These are phyloP conservation scores for Wilcoxina mikolae DNA, from an alignment of 495 filamentous ascomycete genomes.

Conservation along the genomic window DNA sequence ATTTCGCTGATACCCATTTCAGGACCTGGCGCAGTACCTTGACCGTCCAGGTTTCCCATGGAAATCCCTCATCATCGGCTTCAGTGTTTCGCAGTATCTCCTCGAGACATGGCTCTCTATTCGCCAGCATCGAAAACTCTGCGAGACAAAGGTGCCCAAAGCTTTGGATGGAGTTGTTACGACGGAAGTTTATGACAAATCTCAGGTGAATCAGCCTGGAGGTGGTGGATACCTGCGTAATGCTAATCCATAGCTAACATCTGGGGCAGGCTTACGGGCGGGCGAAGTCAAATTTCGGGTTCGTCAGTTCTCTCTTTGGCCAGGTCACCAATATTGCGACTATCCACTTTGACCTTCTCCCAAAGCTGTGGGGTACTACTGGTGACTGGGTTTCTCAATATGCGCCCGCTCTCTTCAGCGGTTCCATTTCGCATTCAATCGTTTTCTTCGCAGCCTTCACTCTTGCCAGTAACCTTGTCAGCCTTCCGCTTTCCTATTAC, in stretches of 20 bases:
- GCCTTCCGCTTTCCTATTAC: slow-evolving; percentile 74
- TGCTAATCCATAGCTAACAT: not conserved
- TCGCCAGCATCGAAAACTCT: slow-evolving; percentile 74
- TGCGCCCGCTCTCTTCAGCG: slow-evolving; percentile 61
- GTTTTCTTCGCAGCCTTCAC: slow-evolving; percentile 83
- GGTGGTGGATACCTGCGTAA: not conserved
- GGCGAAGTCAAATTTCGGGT: slow-evolving; percentile 79
- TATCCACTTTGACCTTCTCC: slow-evolving; percentile 79
- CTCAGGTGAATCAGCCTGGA: slow-evolving; percentile 45
- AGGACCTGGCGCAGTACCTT: slow-evolving; percentile 55
- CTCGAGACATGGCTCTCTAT: slow-evolving; percentile 73
- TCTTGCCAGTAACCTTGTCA: slow-evolving; percentile 58
- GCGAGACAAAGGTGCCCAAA: slow-evolving; percentile 63
- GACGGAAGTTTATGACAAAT: slow-evolving; percentile 84
- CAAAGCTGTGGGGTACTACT: slow-evolving; percentile 72
- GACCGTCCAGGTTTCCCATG: slow-evolving; percentile 90
- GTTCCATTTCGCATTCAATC: slow-evolving; percentile 86
- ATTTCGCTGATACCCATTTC: too few species aligned
- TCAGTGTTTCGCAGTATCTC: slow-evolving; percentile 73
- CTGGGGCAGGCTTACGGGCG: slow-evolving; percentile 88
- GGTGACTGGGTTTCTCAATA: slow-evolving; percentile 58
- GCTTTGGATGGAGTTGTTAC: slow-evolving; percentile 73
- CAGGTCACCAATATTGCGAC: slow-evolving; percentile 74
- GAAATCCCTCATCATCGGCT: slow-evolving; percentile 90
- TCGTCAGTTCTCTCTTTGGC: slow-evolving; percentile 64